A percentile compares a stretch with the other conserved stretches of the same genome.
These are phyloP conservation scores for Perkinsus chesapeaki DNA, from an alignment of 169 alveolate genomes.

Conservation along the genomic window DNA sequence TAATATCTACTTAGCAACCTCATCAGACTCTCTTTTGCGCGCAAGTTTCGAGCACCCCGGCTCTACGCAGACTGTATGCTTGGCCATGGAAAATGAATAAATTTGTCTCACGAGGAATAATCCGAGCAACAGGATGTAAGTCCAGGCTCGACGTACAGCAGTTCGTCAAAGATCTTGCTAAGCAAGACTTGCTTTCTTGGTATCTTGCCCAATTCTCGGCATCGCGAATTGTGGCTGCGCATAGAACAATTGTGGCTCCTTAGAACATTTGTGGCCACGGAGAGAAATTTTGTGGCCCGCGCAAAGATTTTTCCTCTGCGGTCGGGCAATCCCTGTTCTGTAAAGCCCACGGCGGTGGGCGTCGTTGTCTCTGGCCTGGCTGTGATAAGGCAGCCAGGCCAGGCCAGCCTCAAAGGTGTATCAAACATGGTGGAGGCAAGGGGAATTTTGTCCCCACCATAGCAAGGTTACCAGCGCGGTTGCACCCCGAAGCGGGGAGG, in stretches of 20 bases:
- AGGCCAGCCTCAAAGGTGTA: background rate
- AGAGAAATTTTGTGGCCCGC: too few species aligned
- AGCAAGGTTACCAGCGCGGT: background rate
- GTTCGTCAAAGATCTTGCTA: too few species aligned
- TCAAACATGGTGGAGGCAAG: background rate
- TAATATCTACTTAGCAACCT: background rate
- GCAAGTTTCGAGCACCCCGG: background rate
- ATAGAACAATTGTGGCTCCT: background rate
- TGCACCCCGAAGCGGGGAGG: background rate
- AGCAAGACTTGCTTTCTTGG: too few species aligned
- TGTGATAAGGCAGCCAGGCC: background rate
- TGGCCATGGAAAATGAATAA: too few species aligned
- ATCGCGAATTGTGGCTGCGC: background rate
- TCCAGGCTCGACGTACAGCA: too few species aligned
- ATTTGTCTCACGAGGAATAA: too few species aligned
- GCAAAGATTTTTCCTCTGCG: too few species aligned
- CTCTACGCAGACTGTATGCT: background rate
- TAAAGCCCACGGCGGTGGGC: background rate
- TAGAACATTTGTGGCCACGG: background rate
- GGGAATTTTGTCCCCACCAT: background rate
- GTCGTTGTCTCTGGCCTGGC: background rate
- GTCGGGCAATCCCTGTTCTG: background rate
- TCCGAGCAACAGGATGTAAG: too few species aligned
- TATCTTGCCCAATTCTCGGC: too few species aligned
- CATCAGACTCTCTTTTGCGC: background rate